These are phyloP conservation scores for Aspergillus piperis DNA, from an alignment of 2,329 filamentous ascomycete species.

Conservation along the genomic window DNA sequence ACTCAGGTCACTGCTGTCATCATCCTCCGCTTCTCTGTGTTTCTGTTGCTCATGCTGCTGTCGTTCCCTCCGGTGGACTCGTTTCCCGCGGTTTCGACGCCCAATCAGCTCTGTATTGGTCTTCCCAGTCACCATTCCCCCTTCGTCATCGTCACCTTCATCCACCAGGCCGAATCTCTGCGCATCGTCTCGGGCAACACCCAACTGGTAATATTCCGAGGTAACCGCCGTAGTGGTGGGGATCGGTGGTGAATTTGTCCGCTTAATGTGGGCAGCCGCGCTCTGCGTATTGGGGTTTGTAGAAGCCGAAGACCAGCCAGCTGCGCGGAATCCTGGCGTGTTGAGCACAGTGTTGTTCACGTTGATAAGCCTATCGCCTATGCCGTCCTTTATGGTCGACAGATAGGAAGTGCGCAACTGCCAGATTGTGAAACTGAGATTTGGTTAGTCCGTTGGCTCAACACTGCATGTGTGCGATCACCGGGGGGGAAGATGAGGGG, in stretches of 20 bases:
- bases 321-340: conserved; percentile 64
- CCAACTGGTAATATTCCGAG: conserved; percentile 63
- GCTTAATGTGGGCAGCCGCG: conserved; percentile 59
- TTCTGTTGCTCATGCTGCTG: conserved; percentile 54
- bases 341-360: conserved; percentile 65
- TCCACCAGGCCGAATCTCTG: conserved; percentile 32
- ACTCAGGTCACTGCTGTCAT: conserved; percentile 66
- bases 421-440: conserved; percentile 63
- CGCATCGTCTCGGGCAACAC: conserved; percentile 33
- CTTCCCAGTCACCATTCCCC: conserved; percentile 63
- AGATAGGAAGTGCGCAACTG: conserved; percentile 67
- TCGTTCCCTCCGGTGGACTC: conserved; percentile 38
- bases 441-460: conserved; percentile 14
- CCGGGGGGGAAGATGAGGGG: conserved; percentile 1
- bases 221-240: conserved; percentile 59
- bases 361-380: conserved; percentile 66
- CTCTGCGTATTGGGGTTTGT: conserved; percentile 36
- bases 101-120: conserved; percentile 59
- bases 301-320: conserved; percentile 57
- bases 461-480: neutral
- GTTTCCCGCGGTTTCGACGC: conserved; percentile 41
- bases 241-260: conserved; percentile 67
- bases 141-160: conserved; percentile 62
- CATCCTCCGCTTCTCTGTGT: conserved; percentile 59
- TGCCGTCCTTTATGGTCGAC: conserved; percentile 64